A percentile compares a stretch with the other conserved stretches of the same genome.
These are phyloP conservation scores for Funneliformis caledonium DNA, from an alignment of 371 early-diverging fungal species.

Conservation along the genomic window DNA sequence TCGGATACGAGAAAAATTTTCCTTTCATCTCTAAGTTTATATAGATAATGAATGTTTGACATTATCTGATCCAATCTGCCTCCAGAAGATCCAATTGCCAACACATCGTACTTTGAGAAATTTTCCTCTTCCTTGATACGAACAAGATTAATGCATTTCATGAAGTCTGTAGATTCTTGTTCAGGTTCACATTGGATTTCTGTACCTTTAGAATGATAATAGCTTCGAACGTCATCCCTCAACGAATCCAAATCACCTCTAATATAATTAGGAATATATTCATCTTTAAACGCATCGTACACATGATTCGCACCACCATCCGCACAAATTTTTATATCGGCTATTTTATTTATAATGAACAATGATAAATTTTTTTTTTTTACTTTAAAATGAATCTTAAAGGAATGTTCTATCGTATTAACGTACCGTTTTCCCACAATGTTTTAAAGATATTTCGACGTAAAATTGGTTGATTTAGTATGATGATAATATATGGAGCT, in stretches of 20 bases:
- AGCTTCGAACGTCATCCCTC: constrained; percentile 63
- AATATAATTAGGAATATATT: constrained; percentile 77
- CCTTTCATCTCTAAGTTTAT: constrained; percentile 58
- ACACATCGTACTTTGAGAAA: constrained; percentile 57
- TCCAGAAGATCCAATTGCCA: constrained; percentile 82
- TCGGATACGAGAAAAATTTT: constrained; percentile 68
- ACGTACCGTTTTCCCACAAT: constrained; percentile 56
- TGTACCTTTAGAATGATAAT: constrained; percentile 66
- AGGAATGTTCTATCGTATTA: neutral
- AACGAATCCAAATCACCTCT: constrained; percentile 89
- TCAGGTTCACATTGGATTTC: constrained; percentile 56
- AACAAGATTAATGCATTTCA: constrained; percentile 72
- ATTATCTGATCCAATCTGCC: constrained; percentile 94
- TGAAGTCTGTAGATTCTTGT: constrained; percentile 85
- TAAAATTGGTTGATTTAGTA: constrained; percentile 64
- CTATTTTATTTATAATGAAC: constrained; percentile 44
- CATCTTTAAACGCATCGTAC: constrained; percentile 53
- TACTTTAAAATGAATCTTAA: neutral
- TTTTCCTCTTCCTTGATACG: constrained; percentile 41
- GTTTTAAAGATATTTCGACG: constrained; percentile 46
- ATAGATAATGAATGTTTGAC: constrained; percentile 73
- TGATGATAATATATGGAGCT: constrained; percentile 52
- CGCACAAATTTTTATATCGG: constrained; percentile 73
- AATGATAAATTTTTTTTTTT: neutral
- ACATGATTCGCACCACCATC: constrained; percentile 93